These are phyloP conservation scores for Fonsecaea monophora DNA, from an alignment of 2,329 filamentous ascomycete species.

Conservation along the genomic window DNA sequence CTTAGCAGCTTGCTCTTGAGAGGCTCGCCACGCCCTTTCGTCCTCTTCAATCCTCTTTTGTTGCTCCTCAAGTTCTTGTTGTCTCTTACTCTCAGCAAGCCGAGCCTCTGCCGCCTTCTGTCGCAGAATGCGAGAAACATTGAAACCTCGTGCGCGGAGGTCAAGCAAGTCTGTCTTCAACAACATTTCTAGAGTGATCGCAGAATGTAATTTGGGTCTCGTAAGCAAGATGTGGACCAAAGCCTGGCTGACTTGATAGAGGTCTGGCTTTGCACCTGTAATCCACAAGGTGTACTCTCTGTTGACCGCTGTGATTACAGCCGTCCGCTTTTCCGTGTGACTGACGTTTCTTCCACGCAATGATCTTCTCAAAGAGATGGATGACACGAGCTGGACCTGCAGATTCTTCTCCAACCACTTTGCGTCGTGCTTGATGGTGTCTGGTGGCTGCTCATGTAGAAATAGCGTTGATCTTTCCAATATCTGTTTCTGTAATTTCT, in stretches of 20 bases:
- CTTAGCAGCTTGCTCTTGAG: slow-evolving; percentile 46
- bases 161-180: slow-evolving; percentile 83
- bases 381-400: slow-evolving; percentile 76
- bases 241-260: slow-evolving; percentile 91
- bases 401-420: slow-evolving; percentile 92
- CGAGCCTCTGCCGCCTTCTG: slow-evolving; percentile 86
- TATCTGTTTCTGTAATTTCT: slow-evolving; percentile 77
- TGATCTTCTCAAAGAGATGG: slow-evolving; percentile 77
- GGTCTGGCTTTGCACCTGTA: slow-evolving; percentile 73
- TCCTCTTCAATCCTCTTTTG: slow-evolving; percentile 70
- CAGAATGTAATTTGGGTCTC: slow-evolving; percentile 85
- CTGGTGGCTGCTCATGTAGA: slow-evolving; percentile 78
- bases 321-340: slow-evolving; percentile 76
- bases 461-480: slow-evolving; percentile 89
- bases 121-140: slow-evolving; percentile 90
- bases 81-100: slow-evolving; percentile 81
- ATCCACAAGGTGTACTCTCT: slow-evolving; percentile 75
- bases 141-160: slow-evolving; percentile 87
- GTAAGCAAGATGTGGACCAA: slow-evolving; percentile 80
- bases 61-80: slow-evolving; percentile 75
- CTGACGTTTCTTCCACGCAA: slow-evolving; percentile 73
- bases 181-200: slow-evolving; percentile 88
- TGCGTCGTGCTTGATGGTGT: slow-evolving; percentile 82
- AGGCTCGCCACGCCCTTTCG: slow-evolving; percentile 57
- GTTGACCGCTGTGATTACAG: slow-evolving; percentile 66